These are phyloP conservation scores for Candida sp. DNA, from an alignment of 1,139 yeast genomes.

Conservation along the genomic window DNA sequence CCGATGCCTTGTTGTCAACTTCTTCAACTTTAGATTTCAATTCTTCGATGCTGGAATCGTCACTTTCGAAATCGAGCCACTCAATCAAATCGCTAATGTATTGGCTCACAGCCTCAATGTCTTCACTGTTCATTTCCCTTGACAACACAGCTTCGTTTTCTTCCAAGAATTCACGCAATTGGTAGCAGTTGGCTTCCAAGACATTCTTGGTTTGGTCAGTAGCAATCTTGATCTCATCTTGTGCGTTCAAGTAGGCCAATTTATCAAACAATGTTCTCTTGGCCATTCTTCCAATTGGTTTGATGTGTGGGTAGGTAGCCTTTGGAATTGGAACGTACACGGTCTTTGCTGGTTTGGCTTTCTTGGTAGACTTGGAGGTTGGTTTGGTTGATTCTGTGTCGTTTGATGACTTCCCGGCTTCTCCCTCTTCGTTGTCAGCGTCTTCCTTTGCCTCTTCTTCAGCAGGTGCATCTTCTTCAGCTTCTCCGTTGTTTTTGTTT, in stretches of 20 bases:
- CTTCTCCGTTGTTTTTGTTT: slow-evolving; percentile 16
- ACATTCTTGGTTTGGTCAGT: slow-evolving; percentile 55
- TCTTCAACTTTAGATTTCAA: slow-evolving; percentile 30
- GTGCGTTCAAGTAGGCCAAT: slow-evolving; percentile 36
- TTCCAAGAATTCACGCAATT: slow-evolving; percentile 56
- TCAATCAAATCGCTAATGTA: slow-evolving; percentile 58
- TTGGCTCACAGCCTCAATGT: slow-evolving; percentile 26
- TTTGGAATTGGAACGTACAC: slow-evolving; percentile 25
- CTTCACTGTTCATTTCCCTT: slow-evolving; percentile 34
- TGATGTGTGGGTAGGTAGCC: slow-evolving; percentile 39
- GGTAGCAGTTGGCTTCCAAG: slow-evolving; percentile 63
- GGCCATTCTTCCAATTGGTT: slow-evolving; percentile 49
- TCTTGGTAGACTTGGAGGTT: slow-evolving; percentile 14
- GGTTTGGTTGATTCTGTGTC: slow-evolving; percentile 22
- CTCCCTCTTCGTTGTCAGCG: slow-evolving; percentile 19
- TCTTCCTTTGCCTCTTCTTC: slow-evolving; percentile 3
- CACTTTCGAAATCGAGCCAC: slow-evolving; percentile 83
- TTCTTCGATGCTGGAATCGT: slow-evolving; percentile 50
- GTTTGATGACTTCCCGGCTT: slow-evolving; percentile 15
- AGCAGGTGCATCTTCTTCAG: neutral
- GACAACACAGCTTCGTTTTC: slow-evolving; percentile 47
- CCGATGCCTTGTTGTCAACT: slow-evolving; percentile 22
- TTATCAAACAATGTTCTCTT: slow-evolving; percentile 34
- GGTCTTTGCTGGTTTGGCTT: slow-evolving; percentile 23
- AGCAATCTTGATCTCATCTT: slow-evolving; percentile 51